These are phyloP conservation scores for Carex cristatella DNA, from an alignment of 176 grass and related monocot species.

Conservation along the genomic window DNA sequence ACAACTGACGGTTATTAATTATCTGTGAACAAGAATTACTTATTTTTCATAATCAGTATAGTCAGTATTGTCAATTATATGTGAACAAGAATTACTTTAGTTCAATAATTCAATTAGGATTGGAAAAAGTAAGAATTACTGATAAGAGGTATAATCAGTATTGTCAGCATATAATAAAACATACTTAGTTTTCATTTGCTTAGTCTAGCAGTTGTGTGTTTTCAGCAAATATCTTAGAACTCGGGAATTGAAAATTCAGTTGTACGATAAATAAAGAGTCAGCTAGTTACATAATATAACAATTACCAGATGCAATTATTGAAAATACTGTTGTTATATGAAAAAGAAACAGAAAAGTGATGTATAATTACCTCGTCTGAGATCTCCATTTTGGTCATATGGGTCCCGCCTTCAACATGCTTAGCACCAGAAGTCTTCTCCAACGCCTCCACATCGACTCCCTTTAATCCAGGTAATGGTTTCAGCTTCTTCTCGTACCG, in stretches of 20 bases:
- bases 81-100: background rate
- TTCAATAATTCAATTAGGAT: background rate
- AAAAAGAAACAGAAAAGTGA: background rate
- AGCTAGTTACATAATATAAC: background rate
- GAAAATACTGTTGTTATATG: background rate
- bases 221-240: background rate
- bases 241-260: background rate
- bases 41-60: background rate
- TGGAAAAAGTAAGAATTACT: background rate
- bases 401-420: constrained; percentile 41
- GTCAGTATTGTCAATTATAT: background rate
- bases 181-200: background rate
- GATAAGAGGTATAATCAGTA: background rate
- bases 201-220: background rate
- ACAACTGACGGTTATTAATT: background rate
- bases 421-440: constrained; percentile 86
- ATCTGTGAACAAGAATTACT: background rate
- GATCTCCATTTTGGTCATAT: constrained; percentile 41
- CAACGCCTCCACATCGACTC: constrained; percentile 58
- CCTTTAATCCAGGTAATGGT: constrained; percentile 65
- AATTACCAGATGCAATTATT: background rate
- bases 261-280: background rate
- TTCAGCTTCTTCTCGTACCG: constrained; percentile 81
- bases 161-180: background rate
- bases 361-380: constrained; percentile 37